A percentile compares a stretch with the other conserved stretches of the same genome.
phyloP scores from a whole-genome alignment of 1,139 yeast genomes.

The Schwanniomyces etchellsii region DNA sequence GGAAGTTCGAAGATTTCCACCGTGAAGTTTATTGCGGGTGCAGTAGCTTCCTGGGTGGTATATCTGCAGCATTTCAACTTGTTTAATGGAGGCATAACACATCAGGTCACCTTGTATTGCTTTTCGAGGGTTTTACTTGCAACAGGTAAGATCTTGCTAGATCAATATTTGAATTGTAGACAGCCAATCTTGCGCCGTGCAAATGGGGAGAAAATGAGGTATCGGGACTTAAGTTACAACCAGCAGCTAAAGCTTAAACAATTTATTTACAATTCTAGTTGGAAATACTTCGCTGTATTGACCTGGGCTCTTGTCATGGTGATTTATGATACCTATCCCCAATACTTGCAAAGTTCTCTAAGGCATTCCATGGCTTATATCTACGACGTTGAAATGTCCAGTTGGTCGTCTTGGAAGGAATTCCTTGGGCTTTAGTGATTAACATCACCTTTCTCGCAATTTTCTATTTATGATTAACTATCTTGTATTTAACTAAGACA shows the following conservation, averaged over 20 bases:
- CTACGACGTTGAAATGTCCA: constrained; percentile 49
- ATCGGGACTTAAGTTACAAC: constrained; percentile 22
- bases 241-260: constrained; percentile 31
- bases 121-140: constrained; percentile 56
- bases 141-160: constrained; percentile 41
- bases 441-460: too few species aligned
- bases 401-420: constrained; percentile 39
- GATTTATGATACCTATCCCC: constrained; percentile 60
- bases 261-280: constrained; percentile 38
- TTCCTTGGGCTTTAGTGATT: constrained; percentile 27
- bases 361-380: constrained; percentile 69
- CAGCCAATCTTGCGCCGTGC: constrained; percentile 28
- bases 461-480: too few species aligned
- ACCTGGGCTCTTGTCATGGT: constrained; percentile 78
- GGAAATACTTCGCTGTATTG: constrained; percentile 64
- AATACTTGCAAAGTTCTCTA: constrained; percentile 60
- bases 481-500: too few species aligned
- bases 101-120: constrained; percentile 58
- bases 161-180: constrained; percentile 28
- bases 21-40: constrained; percentile 56
- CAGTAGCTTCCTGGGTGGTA: constrained; percentile 58
- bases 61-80: constrained; percentile 53
- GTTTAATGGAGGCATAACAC: constrained; percentile 47
- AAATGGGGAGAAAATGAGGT: constrained; percentile 18
- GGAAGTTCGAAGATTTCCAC: constrained; percentile 26